Evolutionary conservation across 2,329 filamentous ascomycete genomes (phyloP), one percentile per base, ranked within the genome.

Genomic region (Metarhizium sp.): DNA sequence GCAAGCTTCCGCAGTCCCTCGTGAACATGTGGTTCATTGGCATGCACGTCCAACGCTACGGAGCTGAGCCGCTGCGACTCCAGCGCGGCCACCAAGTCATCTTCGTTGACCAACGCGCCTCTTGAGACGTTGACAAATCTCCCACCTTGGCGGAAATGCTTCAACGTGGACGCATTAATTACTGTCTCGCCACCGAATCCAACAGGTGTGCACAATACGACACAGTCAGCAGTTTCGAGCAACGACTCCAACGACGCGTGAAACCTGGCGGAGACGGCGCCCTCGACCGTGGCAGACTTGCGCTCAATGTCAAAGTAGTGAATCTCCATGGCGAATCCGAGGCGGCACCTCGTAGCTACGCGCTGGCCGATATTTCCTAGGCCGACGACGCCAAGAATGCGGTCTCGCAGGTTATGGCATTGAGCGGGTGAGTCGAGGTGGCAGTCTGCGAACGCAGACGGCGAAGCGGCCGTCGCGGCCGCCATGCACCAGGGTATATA

Each of bases 101-200:
- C 77, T 60, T 87, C 84, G 58, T 88, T 82, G 3, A 88, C 78
- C 3, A 88, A 72, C 34, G 76, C 78, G 0, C 85, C 85, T 10
- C 85, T 72, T 6, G 85, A 84, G 34, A 88, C 78, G 62, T 88
- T 88, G 38, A 88, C 81, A 47, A 88, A 75, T 0, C 84, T 70
- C 2, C 76, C 71, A 0, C 82, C 83, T 1, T 61, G 69, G 60
- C 79, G 81, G 63, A 86, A 79, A 53, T 70, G 69, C 0, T 60
- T 60, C 11, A 88, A 71, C 25, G 76, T 71, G 8, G 71, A 65
- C 0, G 65, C 63, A 4, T 75, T 74, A 52, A 88, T 74, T 3
- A 87, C 60, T 0, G 73, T 18, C 2, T 34, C 45, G 13, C 52
- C 71, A 1, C 61, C 71, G 69, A 62, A 50, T 0, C 68, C 70